A percentile compares a stretch with the other conserved stretches of the same genome.
phyloP scores from a whole-genome alignment of 2,329 filamentous ascomycete species.

The Botryotinia convoluta region DNA sequence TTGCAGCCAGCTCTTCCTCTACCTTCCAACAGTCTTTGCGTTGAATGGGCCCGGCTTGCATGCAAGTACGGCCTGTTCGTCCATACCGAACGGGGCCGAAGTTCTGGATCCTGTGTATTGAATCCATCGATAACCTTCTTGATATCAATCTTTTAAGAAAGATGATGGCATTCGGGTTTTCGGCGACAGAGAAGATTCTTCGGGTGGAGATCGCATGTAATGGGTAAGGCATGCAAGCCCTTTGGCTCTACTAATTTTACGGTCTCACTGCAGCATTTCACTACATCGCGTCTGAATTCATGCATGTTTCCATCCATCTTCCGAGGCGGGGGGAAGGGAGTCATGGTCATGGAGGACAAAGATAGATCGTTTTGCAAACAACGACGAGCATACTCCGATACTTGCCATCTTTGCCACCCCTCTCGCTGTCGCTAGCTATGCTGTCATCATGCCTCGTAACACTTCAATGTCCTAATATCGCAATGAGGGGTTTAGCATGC shows the following conservation, averaged over 20 bases:
- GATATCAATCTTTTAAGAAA: too few species aligned
- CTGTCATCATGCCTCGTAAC: not conserved
- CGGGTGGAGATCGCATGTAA: not conserved
- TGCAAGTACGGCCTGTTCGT: not conserved
- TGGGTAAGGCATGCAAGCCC: not conserved
- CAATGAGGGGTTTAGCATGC: not conserved
- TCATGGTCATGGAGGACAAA: not conserved
- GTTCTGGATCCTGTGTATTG: not conserved
- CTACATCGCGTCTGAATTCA: not conserved
- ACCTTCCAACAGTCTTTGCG: not conserved
- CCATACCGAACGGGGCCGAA: not conserved
- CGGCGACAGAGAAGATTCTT: not conserved
- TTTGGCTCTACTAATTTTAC: not conserved
- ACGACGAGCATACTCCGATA: not conserved
- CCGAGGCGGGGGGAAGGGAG: not conserved
- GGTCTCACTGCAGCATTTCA: not conserved
- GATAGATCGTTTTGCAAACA: too few species aligned
- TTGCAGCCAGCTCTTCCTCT: not conserved
- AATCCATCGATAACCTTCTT: not conserved
- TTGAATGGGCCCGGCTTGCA: not conserved
- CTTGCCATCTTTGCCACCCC: not conserved
- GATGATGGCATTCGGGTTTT: not conserved
- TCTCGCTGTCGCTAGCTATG: not conserved
- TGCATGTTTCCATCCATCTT: not conserved
- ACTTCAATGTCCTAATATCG: too few species aligned